Conservation (phyloP, 2,329 filamentous ascomycete genomes). For the Verticillium dahliae region DNA sequence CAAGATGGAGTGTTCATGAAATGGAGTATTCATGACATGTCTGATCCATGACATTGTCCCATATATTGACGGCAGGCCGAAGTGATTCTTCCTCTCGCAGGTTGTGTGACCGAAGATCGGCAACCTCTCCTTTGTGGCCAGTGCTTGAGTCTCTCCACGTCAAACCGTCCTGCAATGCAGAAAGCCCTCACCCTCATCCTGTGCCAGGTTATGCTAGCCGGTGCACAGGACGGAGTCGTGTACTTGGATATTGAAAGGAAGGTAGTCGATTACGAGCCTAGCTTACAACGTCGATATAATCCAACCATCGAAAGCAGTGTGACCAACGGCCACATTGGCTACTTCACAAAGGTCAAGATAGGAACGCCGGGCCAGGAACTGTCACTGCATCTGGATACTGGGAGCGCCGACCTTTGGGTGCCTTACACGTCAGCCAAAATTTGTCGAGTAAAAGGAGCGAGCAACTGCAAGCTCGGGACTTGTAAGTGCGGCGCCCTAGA, state of each 20-base stretch:
- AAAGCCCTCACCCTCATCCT: background rate
- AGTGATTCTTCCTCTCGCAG: too few species aligned
- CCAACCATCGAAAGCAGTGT: background rate
- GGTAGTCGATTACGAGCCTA: background rate
- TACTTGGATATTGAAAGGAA: background rate
- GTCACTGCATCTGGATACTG: conserved; percentile 57
- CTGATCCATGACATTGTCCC: background rate
- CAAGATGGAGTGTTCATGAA: background rate
- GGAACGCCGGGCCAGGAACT: conserved; percentile 51
- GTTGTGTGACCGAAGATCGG: too few species aligned
- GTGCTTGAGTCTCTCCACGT: background rate
- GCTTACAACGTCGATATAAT: background rate
- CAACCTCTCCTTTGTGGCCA: too few species aligned
- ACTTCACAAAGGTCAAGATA: conserved; percentile 50
- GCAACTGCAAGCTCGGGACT: background rate
- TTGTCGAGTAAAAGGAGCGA: conserved; percentile 23
- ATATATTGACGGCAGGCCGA: background rate
- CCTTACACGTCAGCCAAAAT: conserved; percentile 29
- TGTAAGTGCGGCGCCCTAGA: background rate
- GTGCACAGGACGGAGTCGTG: background rate
- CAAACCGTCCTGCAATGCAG: background rate
- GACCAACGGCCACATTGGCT: conserved; percentile 23
- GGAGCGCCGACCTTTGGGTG: conserved; percentile 63
- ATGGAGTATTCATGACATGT: too few species aligned
- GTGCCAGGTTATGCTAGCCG: background rate